Evolutionary conservation across 2,329 filamentous ascomycete genomes (phyloP).

Genomic region (Didymella segeticola): DNA sequence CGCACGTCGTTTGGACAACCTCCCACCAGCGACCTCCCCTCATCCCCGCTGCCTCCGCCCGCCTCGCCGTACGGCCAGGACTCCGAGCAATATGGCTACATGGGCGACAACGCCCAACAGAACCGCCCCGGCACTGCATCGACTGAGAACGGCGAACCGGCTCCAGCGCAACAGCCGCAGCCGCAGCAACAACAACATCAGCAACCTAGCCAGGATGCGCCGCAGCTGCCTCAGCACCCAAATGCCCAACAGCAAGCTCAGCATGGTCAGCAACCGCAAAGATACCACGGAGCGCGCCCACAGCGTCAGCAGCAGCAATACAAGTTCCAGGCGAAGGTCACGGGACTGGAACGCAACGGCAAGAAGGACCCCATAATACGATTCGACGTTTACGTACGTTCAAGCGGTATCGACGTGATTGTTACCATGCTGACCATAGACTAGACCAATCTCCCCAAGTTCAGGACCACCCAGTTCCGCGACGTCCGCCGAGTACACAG

Average conservation of each 20-base stretch:
- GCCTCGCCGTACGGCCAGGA: slow-evolving; percentile 48
- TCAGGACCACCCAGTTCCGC: slow-evolving; percentile 96
- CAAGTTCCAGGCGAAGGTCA: slow-evolving; percentile 93
- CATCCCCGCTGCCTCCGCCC: slow-evolving; percentile 50
- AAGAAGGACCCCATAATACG: slow-evolving; percentile 94
- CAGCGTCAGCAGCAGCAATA: slow-evolving; percentile 69
- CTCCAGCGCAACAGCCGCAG: slow-evolving; percentile 31
- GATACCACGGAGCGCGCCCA: slow-evolving; percentile 53
- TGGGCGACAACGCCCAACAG: slow-evolving; percentile 40
- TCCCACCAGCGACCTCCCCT: slow-evolving; percentile 50
- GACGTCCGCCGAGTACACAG: slow-evolving; percentile 95
- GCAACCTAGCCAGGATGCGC: slow-evolving; percentile 45
- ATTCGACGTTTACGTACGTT: slow-evolving; percentile 94
- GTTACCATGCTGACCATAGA: slow-evolving; percentile 14
- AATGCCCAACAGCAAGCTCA: slow-evolving; percentile 50
- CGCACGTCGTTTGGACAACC: slow-evolving; percentile 56
- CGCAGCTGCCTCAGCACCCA: slow-evolving; percentile 34
- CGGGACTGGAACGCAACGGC: slow-evolving; percentile 86
- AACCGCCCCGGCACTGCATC: slow-evolving; percentile 33
- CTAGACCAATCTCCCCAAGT: slow-evolving; percentile 97
- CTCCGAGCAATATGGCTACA: slow-evolving; percentile 44
- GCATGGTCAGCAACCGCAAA: slow-evolving; percentile 53
- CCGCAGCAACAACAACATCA: slow-evolving; percentile 44
- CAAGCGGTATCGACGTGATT: background rate
- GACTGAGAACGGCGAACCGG: slow-evolving; percentile 46